Base-by-base conservation (phyloP, 2,329 filamentous ascomycete genomes). In the Aspergillus caelatus region DNA sequence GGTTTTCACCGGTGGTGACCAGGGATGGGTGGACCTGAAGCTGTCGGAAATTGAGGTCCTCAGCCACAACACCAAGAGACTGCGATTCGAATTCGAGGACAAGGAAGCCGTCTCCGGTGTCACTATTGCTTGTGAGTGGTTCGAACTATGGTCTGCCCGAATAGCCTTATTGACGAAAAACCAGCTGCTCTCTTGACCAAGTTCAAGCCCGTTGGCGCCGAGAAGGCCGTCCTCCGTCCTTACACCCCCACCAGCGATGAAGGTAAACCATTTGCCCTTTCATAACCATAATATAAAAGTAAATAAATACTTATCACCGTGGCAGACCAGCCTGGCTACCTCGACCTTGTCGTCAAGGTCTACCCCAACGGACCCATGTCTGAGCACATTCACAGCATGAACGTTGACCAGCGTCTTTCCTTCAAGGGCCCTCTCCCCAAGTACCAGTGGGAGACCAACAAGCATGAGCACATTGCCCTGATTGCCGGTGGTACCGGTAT, bases 351-450 rank as follows among this genome's bases (percentile, higher is more conserved):
- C 58, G 86, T 99, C 75, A 99, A 99, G 86, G 88, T 88, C 74
- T 99, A 99, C 83, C 90, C 91, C 66, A 85, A 89, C 73, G 95
- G 95, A 43, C 90, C 92, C 66, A 98, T 99, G 95, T 96, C 92
- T 68, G 87, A 88, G 70, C 91, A 98, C 82, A 77, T 99, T 57
- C 92, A 97, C 85, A 85, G 86, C 75, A 87, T 99, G 88, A 84
- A 85, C 39, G 89, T 92, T 52, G 92, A 93, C 67, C 90, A 98
- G 80, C 85, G 85, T 19, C 88, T 99, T 61, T 90, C 94, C 66
- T 89, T 99, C 84, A 98, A 99, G 86, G 95, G 95, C 21, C 95
- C 95, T 2, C 88, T 99, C 45, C 92, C 93, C 73, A 99, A 99
- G 82, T 98, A 97, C 81, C 81, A 88, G 36, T 98, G 94, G 94